Evolutionary conservation across 139 green algal species (phyloP).

Genomic region (Deuterostichococcus epilithicus): DNA sequence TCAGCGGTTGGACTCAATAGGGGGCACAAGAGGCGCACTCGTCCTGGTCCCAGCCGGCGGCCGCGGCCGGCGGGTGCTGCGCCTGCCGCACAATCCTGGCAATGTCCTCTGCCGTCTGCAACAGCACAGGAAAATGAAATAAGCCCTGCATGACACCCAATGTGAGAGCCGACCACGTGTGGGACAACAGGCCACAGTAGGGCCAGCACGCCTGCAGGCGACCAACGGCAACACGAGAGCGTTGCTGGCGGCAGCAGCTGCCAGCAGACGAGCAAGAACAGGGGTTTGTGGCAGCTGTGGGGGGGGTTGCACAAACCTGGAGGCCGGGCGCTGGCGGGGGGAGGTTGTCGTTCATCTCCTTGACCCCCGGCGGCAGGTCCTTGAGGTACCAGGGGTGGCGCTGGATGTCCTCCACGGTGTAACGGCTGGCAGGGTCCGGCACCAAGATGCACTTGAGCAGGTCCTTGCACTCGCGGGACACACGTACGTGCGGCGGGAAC

Average conservation of each 20-base stretch:
- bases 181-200: too few relatives aligned
- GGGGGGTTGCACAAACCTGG: conserved; percentile 35
- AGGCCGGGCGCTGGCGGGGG: conserved; percentile 37
- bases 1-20: not conserved
- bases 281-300: not conserved
- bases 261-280: too few relatives aligned
- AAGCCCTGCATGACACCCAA: too few relatives aligned
- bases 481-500: conserved; percentile 61
- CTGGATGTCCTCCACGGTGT: conserved; percentile 74
- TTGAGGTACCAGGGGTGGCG: conserved; percentile 86
- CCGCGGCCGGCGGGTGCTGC: conserved; percentile 15
- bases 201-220: too few relatives aligned
- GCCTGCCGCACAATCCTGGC: conserved; percentile 39
- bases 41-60: conserved; percentile 30
- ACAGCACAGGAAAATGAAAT: not conserved
- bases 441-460: conserved; percentile 67
- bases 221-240: too few relatives aligned
- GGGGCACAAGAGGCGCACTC: conserved; percentile 1
- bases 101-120: conserved; percentile 52
- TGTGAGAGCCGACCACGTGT: too few relatives aligned
- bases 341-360: conserved; percentile 78
- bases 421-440: conserved; percentile 70
- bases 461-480: conserved; percentile 68
- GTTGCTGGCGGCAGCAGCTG: not conserved
- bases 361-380: conserved; percentile 84